Conservation (phyloP, 2,329 filamentous ascomycete genomes). For the Malbranchea cinnamomea region DNA sequence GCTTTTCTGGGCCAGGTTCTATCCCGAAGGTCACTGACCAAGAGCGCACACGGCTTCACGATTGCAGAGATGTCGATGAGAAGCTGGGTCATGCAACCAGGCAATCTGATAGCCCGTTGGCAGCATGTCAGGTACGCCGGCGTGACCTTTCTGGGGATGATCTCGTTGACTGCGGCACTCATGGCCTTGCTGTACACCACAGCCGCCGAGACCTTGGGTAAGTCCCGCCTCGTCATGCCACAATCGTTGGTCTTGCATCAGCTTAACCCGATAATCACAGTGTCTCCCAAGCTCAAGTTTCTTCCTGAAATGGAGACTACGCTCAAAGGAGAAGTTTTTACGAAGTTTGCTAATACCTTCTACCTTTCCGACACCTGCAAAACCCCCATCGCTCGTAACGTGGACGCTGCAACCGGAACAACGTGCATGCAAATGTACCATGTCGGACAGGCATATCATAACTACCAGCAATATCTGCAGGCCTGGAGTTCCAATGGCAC, state of each 20-base stretch:
- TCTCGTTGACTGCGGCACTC: conserved; percentile 51
- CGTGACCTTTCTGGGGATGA: conserved; percentile 45
- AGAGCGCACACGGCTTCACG: conserved; percentile 48
- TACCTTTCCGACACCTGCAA: conserved; percentile 45
- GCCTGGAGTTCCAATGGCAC: conserved; percentile 41
- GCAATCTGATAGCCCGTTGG: conserved; percentile 55
- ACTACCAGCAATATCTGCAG: conserved; percentile 46
- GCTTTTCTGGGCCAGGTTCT: conserved; percentile 60
- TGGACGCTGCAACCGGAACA: conserved; percentile 27
- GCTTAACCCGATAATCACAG: conserved; percentile 17
- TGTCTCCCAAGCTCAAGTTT: conserved; percentile 55
- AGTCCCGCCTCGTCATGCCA: conserved; percentile 5
- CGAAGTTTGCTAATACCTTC: conserved; percentile 47
- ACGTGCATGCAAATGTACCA: conserved; percentile 58
- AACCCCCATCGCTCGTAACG: conserved; percentile 38
- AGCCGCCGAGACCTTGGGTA: conserved; percentile 53
- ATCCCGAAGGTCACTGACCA: conserved; percentile 51
- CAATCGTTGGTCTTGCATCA: neutral
- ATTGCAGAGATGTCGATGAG: conserved; percentile 67
- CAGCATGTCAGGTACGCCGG: conserved; percentile 50
- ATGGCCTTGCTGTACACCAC: conserved; percentile 60
- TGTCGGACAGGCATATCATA: conserved; percentile 53
- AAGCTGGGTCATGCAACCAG: conserved; percentile 59
- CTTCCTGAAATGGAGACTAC: conserved; percentile 35
- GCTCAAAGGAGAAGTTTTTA: conserved; percentile 42